Evolutionary conservation across 768 basidiomycete species (phyloP).

Genomic region (Amanita pseudoporphyria): DNA sequence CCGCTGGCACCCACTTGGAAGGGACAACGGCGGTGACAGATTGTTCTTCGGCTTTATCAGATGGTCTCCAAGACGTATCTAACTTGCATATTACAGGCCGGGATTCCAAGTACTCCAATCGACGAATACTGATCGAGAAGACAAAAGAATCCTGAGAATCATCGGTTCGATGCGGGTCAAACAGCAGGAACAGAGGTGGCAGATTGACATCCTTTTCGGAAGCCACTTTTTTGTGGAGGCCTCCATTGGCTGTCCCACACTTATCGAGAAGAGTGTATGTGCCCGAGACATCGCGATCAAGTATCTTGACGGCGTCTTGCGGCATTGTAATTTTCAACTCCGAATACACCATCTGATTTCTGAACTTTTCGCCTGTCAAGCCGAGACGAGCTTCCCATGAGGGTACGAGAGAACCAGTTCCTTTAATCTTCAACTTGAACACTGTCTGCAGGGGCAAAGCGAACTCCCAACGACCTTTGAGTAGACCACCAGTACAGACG

Average conservation of each 20-base stretch:
- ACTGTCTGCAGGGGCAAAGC: slow-evolving; percentile 54
- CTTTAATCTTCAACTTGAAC: slow-evolving; percentile 53
- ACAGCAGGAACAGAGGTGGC: slow-evolving; percentile 69
- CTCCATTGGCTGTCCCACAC: slow-evolving; percentile 83
- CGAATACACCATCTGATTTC: slow-evolving; percentile 58
- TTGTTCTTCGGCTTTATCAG: slow-evolving; percentile 36
- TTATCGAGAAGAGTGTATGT: slow-evolving; percentile 69
- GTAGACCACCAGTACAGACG: slow-evolving; percentile 43
- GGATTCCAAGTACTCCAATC: slow-evolving; percentile 75
- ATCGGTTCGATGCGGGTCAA: slow-evolving; percentile 81
- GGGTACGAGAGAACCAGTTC: slow-evolving; percentile 60
- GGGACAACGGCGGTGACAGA: slow-evolving; percentile 50
- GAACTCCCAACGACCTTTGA: slow-evolving; percentile 71
- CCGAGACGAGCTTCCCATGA: slow-evolving; percentile 84
- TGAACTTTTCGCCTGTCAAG: slow-evolving; percentile 52
- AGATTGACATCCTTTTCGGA: slow-evolving; percentile 33
- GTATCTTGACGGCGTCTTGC: slow-evolving; percentile 28
- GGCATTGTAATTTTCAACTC: slow-evolving; percentile 55
- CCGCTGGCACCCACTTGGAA: slow-evolving; percentile 50
- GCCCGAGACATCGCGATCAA: slow-evolving; percentile 81
- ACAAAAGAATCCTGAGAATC: slow-evolving; percentile 73
- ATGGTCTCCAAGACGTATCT: slow-evolving; percentile 72
- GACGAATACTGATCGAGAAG: slow-evolving; percentile 69
- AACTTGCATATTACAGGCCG: slow-evolving; percentile 71
- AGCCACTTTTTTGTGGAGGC: slow-evolving; percentile 59